A percentile compares a stretch with the other conserved stretches of the same genome.
Evolutionary conservation across 192 early-diverging fungal species (phyloP).

Genomic region (Jimgerdemannia flammicorona): DNA sequence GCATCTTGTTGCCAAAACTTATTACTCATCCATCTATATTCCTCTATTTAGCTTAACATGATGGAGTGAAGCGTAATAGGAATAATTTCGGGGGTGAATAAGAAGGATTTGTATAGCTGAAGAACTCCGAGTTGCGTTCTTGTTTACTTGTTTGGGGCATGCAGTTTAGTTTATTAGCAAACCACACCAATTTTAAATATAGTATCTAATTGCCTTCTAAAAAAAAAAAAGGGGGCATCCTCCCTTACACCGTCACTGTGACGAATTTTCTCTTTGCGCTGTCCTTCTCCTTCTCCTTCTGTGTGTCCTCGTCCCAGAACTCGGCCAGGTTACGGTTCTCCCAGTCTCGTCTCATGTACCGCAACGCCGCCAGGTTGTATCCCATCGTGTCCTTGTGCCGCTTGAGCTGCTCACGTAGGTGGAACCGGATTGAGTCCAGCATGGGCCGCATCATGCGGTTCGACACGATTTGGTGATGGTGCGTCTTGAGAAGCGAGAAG

Average conservation of each 20-base stretch:
- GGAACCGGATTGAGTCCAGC: constrained; percentile 67
- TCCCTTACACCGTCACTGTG: constrained; percentile 31
- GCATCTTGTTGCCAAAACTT: background rate
- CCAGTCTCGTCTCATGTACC: constrained; percentile 72
- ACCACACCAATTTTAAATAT: too few species aligned
- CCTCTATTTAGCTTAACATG: background rate
- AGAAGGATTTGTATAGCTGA: too few species aligned
- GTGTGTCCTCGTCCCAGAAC: constrained; percentile 64
- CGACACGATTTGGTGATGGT: constrained; percentile 87
- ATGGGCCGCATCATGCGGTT: constrained; percentile 74
- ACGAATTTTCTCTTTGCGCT: constrained; percentile 75
- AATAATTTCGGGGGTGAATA: background rate
- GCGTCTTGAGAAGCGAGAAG: constrained; percentile 79
- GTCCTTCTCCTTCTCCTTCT: constrained; percentile 40
- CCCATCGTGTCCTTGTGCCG: constrained; percentile 82
- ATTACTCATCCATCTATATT: background rate
- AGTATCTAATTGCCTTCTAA: too few species aligned
- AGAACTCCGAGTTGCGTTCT: too few species aligned
- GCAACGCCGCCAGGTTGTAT: constrained; percentile 84
- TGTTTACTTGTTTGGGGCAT: too few species aligned
- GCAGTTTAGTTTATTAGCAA: too few species aligned
- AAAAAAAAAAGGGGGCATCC: background rate
- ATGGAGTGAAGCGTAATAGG: background rate
- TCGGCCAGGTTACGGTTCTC: constrained; percentile 66
- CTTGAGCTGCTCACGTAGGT: constrained; percentile 59